These are phyloP conservation scores for Diaporthe ampelina DNA, from an alignment of 2,329 filamentous ascomycete genomes.

Conservation along the genomic window DNA sequence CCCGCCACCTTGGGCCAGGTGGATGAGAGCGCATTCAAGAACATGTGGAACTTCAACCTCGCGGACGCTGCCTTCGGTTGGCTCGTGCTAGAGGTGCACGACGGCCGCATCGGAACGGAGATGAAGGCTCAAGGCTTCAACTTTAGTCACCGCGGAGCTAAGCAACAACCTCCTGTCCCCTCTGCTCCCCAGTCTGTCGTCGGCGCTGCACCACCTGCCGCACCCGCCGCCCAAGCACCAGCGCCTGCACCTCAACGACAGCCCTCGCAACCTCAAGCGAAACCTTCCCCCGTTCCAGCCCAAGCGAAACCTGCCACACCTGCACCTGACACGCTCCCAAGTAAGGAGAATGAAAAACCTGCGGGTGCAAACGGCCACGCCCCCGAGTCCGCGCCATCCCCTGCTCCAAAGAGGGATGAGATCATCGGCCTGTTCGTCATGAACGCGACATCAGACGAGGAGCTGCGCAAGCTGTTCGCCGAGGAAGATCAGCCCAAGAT, in stretches of 20 bases:
- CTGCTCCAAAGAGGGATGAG: constrained; percentile 69
- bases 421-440: constrained; percentile 92
- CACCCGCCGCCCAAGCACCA: constrained; percentile 53
- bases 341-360: constrained; percentile 71
- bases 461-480: constrained; percentile 83
- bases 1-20: constrained; percentile 85
- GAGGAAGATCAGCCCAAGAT: constrained; percentile 89
- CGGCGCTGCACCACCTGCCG: constrained; percentile 53
- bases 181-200: constrained; percentile 48
- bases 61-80: constrained; percentile 98
- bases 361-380: constrained; percentile 66
- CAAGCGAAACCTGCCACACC: constrained; percentile 60
- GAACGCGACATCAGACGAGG: constrained; percentile 86
- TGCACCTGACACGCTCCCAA: constrained; percentile 63
- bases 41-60: constrained; percentile 99
- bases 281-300: constrained; percentile 55
- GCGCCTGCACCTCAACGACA: constrained; percentile 51
- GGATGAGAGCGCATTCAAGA: constrained; percentile 99
- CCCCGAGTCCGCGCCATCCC: constrained; percentile 67
- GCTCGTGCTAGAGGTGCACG: constrained; percentile 94
- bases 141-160: constrained; percentile 94
- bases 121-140: constrained; percentile 99
- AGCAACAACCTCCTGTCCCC: constrained; percentile 69
- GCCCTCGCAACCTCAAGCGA: constrained; percentile 56
- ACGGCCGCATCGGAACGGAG: constrained; percentile 95